Conservation (phyloP, 2,329 filamentous ascomycete genomes). For the Ascocoryne sarcoides region DNA sequence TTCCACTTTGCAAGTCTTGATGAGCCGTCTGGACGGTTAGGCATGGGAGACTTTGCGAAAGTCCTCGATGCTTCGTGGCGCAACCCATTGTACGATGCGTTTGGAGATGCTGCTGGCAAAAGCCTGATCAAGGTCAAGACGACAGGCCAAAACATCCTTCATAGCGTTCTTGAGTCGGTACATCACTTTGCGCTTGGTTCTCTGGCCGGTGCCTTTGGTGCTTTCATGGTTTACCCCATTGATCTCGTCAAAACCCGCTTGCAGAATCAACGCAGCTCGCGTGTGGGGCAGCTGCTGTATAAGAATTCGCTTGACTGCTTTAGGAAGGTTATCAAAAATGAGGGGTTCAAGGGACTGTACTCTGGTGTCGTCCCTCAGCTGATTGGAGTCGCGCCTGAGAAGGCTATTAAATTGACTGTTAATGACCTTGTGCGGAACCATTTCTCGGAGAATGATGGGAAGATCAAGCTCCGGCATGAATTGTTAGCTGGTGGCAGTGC, state of each 20-base stretch:
- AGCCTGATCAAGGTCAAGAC: slow-evolving; percentile 42
- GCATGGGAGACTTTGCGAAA: slow-evolving; percentile 80
- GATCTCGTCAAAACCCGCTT: slow-evolving; percentile 97
- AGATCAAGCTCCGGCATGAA: slow-evolving; percentile 64
- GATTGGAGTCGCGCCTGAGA: slow-evolving; percentile 96
- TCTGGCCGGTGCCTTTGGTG: slow-evolving; percentile 89
- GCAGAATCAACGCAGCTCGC: slow-evolving; percentile 85
- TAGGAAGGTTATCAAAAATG: slow-evolving; percentile 84
- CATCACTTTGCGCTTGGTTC: slow-evolving; percentile 90
- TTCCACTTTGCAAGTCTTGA: slow-evolving; percentile 97
- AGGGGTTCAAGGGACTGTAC: slow-evolving; percentile 83
- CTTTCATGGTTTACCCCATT: slow-evolving; percentile 99
- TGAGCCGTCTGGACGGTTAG: slow-evolving; percentile 76
- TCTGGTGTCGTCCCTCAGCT: slow-evolving; percentile 92
- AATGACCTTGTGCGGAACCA: slow-evolving; percentile 81
- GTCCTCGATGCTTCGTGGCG: slow-evolving; percentile 93
- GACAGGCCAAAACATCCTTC: slow-evolving; percentile 47
- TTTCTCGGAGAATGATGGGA: slow-evolving; percentile 65
- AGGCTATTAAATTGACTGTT: slow-evolving; percentile 98
- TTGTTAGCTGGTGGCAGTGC: slow-evolving; percentile 81
- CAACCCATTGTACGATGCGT: slow-evolving; percentile 35
- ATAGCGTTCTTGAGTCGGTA: slow-evolving; percentile 62
- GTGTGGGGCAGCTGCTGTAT: slow-evolving; percentile 81
- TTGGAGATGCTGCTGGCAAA: slow-evolving; percentile 33
- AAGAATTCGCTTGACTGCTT: slow-evolving; percentile 97